Conservation (phyloP, 305 asterid species). For the Fraxinus angustifolia region DNA sequence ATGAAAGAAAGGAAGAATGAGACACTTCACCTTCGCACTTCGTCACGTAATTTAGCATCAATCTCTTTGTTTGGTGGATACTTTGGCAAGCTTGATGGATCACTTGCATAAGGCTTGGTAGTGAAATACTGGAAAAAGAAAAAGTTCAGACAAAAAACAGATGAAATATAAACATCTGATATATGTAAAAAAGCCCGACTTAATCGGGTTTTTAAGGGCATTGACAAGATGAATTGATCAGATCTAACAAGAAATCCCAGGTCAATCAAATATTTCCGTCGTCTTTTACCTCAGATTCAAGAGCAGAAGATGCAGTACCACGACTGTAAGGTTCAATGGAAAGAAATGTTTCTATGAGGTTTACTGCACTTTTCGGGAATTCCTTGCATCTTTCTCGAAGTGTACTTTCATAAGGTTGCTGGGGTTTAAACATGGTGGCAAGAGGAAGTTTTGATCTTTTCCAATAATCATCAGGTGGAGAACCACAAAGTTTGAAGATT, state of each 20-base stretch:
- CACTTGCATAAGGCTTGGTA: constrained; percentile 71
- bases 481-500: constrained; percentile 78
- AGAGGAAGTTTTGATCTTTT: constrained; percentile 65
- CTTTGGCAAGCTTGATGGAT: constrained; percentile 72
- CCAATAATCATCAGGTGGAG: constrained; percentile 87
- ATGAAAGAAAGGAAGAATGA: neutral
- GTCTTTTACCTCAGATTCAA: constrained; percentile 56
- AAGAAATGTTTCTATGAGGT: constrained; percentile 62
- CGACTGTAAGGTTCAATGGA: constrained; percentile 70
- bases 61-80: constrained; percentile 94
- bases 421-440: constrained; percentile 82
- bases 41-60: constrained; percentile 83
- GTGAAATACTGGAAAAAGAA: constrained; percentile 52
- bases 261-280: neutral
- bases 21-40: constrained; percentile 52
- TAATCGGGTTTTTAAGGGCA: neutral
- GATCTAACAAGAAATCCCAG: neutral
- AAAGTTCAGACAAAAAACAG: neutral
- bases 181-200: neutral
- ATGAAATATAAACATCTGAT: neutral
- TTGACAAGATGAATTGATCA: neutral
- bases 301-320: constrained; percentile 71
- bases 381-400: constrained; percentile 81
- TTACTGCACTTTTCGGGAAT: constrained; percentile 64
- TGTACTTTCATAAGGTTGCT: constrained; percentile 68